A percentile compares a stretch with the other conserved stretches of the same genome.
phyloP scores from a whole-genome alignment of 192 early-diverging fungal species.

The Podila clonocystis region DNA sequence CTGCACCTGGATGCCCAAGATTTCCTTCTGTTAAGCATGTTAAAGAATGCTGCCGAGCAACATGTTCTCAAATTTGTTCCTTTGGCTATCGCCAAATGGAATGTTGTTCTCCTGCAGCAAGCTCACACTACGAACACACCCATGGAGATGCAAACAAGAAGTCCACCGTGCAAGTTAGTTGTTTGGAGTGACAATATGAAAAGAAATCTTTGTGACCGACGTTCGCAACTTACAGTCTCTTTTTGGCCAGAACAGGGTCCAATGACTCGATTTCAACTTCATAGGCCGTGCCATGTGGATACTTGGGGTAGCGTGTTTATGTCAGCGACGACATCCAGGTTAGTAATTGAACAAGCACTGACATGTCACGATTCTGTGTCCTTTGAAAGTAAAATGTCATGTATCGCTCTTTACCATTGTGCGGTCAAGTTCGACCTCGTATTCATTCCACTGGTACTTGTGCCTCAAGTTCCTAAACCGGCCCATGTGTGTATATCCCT shows the following conservation, averaged over 20 bases:
- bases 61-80: conserved; percentile 51
- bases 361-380: too few species aligned
- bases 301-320: conserved; percentile 9
- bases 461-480: conserved; percentile 40
- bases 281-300: conserved; percentile 38
- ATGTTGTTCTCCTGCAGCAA: conserved; percentile 29
- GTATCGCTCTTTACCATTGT: conserved; percentile 18
- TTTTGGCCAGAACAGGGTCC: conserved; percentile 36
- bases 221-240: conserved; percentile 14
- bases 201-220: too few species aligned
- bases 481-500: conserved; percentile 39
- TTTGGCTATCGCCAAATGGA: conserved; percentile 28
- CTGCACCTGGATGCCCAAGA: too few species aligned
- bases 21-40: not conserved
- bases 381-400: too few species aligned
- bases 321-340: too few species aligned
- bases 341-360: too few species aligned
- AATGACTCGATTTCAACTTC: conserved; percentile 42
- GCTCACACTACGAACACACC: conserved; percentile 8
- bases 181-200: too few species aligned
- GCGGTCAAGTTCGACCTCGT: conserved; percentile 36
- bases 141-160: not conserved
- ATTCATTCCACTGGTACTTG: conserved; percentile 38
- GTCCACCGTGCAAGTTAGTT: not conserved
- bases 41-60: conserved; percentile 24